Base-by-base conservation (phyloP, 164 flowering plant species). In the Euptelea pleiosperma region DNA sequence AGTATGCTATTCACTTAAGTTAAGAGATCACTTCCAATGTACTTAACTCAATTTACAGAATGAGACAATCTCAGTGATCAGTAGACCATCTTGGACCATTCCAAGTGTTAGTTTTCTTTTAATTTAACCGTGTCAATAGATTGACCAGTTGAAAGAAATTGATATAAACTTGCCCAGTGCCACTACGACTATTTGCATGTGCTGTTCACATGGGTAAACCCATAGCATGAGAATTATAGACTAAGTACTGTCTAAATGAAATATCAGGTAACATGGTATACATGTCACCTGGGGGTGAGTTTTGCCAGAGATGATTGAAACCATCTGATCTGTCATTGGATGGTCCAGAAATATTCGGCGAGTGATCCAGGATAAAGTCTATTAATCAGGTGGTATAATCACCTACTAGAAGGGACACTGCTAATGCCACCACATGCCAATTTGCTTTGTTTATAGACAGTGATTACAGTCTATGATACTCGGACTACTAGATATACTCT, bases 351-450 rank as follows among this genome's bases (percentile, higher is more conserved):
- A n/a, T n/a, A n/a, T n/a, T 21, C 10, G 33, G 41, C 8, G 11
- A 21, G 33, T 19, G 28, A 15, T 52, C 41, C 40, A 33, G 56
- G 22, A 35, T 52, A 52, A n/a, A 52, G 24, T 33, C 14, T 22
- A 18, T 35, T 50, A 11, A 15, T 29, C 22, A 9, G 54, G 36
- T 16, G 24, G 11, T 16, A 16, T 10, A 50, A 30, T 21, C 26
- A 8, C 5, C 22, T 8, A 1, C 7, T 25, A 14, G n/a, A 18
- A 3, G 3, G 30, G 14, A 9, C 14, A 21, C 50, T 21, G 10
- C 3, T 24, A 24, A 3, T 8, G 30, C 29, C 4, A 24, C 12
- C 29, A 46, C 12, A 2, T 46, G 50, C 26, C 29, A 9, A 46
- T 24, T 2, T 48, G n/a, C 12, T 28, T 29, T 48, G 19, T 12